Percentiles rank a stretch among this genome's conserved stretches.
These are phyloP conservation scores for Aspergillus sp. DNA, from an alignment of 2,329 filamentous ascomycete genomes.

Conservation along the genomic window DNA sequence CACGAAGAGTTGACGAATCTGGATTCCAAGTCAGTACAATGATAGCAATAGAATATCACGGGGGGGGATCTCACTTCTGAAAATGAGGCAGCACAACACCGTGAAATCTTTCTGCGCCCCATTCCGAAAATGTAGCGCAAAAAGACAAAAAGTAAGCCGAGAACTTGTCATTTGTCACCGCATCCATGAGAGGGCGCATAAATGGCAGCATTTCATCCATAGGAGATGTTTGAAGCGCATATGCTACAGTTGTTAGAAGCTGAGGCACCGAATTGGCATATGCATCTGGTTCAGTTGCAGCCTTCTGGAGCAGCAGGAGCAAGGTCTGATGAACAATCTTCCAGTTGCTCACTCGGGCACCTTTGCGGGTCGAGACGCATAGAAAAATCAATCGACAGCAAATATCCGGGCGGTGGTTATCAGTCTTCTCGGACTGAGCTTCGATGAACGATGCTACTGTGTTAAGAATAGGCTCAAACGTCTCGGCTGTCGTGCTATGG, in stretches of 20 bases:
- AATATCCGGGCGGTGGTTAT: conserved; percentile 34
- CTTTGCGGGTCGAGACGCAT: conserved; percentile 70
- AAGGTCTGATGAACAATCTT: conserved; percentile 51
- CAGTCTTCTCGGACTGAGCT: conserved; percentile 23
- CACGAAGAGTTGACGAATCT: conserved; percentile 71
- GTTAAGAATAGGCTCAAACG: conserved; percentile 61
- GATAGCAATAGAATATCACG: neutral
- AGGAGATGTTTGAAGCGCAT: conserved; percentile 66
- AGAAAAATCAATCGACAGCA: conserved; percentile 46
- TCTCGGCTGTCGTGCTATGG: conserved; percentile 69
- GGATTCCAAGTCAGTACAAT: conserved; percentile 9
- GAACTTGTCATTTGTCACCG: conserved; percentile 57
- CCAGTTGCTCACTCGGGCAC: conserved; percentile 68
- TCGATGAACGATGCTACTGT: conserved; percentile 49
- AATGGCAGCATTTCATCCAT: conserved; percentile 69
- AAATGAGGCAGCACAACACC: conserved; percentile 72
- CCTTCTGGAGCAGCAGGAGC: conserved; percentile 44
- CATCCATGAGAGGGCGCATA: conserved; percentile 57
- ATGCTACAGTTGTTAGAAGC: conserved; percentile 46
- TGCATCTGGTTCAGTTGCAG: conserved; percentile 15
- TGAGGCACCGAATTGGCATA: conserved; percentile 21
- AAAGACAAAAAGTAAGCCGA: conserved; percentile 73
- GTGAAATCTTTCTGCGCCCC: conserved; percentile 66
- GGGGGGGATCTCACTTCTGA: conserved; percentile 52
- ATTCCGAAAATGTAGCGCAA: conserved; percentile 69